These are phyloP conservation scores for Cutaneotrichosporon sp. DNA, from an alignment of 1,284 basidiomycete species.

Conservation along the genomic window DNA sequence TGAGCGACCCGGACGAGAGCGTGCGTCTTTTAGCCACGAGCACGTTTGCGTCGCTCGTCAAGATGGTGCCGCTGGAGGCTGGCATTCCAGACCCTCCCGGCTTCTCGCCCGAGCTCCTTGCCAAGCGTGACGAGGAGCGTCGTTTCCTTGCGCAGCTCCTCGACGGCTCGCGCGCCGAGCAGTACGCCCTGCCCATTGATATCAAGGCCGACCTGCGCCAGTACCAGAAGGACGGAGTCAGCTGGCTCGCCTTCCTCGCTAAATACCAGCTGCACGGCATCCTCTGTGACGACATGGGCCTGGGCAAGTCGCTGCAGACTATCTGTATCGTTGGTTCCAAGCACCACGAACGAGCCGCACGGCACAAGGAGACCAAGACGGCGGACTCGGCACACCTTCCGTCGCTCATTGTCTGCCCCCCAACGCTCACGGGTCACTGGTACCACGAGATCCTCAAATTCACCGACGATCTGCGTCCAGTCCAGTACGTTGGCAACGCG, in stretches of 20 bases:
- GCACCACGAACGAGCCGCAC: conserved; percentile 76
- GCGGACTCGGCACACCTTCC: conserved; percentile 82
- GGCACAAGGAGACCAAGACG: conserved; percentile 62
- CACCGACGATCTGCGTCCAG: conserved; percentile 65
- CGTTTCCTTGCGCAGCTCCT: conserved; percentile 90
- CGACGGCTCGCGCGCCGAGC: conserved; percentile 89
- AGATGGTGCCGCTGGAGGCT: conserved; percentile 98
- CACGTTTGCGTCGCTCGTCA: conserved; percentile 95
- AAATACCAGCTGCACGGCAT: conserved; percentile 96
- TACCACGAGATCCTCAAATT: conserved; percentile 97
- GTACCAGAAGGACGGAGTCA: conserved; percentile 97
- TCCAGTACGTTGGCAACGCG: conserved; percentile 88
- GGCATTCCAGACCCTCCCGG: conserved; percentile 91
- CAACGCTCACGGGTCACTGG: conserved; percentile 97
- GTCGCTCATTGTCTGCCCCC: conserved; percentile 92
- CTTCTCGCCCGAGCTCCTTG: conserved; percentile 84
- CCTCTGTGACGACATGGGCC: conserved; percentile 98
- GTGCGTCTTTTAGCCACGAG: conserved; percentile 89
- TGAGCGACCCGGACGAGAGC: conserved; percentile 92
- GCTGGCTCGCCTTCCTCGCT: conserved; percentile 96
- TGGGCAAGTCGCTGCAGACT: conserved; percentile 96
- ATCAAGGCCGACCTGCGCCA: conserved; percentile 93
- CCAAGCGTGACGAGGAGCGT: conserved; percentile 79
- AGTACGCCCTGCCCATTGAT: conserved; percentile 77
- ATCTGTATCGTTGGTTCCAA: conserved; percentile 96